Evolutionary conservation across 2,329 filamentous ascomycete species (phyloP).

Genomic region (Ascochyta fabae): DNA sequence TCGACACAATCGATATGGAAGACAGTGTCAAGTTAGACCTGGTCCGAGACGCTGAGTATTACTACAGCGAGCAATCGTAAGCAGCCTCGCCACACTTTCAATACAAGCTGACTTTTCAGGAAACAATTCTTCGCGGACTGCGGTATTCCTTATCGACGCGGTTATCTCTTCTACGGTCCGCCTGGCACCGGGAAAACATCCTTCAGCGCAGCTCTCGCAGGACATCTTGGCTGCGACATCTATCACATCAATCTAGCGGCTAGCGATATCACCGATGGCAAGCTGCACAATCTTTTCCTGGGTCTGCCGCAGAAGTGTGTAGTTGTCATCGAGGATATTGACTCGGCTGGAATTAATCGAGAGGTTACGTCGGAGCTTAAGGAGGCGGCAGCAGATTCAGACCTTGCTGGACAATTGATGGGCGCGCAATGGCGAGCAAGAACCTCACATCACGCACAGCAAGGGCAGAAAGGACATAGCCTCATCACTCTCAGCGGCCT

Average conservation of each 20-base stretch:
- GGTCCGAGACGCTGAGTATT: slow-evolving; percentile 46
- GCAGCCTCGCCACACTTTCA: not conserved
- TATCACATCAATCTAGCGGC: slow-evolving; percentile 47
- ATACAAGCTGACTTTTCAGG: not conserved
- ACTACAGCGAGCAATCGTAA: slow-evolving; percentile 42
- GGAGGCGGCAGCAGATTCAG: not conserved
- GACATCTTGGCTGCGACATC: slow-evolving; percentile 48
- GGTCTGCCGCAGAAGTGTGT: slow-evolving; percentile 47
- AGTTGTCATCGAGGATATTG: slow-evolving; percentile 52
- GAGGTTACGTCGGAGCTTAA: slow-evolving; percentile 14
- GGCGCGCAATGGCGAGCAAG: slow-evolving; percentile 14
- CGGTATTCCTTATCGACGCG: slow-evolving; percentile 44
- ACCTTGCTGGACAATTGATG: slow-evolving; percentile 3
- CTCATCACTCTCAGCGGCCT: slow-evolving; percentile 68
- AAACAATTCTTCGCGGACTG: slow-evolving; percentile 44
- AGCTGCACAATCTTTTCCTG: slow-evolving; percentile 40
- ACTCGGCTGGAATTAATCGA: slow-evolving; percentile 44
- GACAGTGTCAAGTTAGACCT: slow-evolving; percentile 36
- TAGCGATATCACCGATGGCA: slow-evolving; percentile 36
- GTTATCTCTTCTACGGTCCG: slow-evolving; percentile 51
- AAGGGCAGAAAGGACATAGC: slow-evolving; percentile 12
- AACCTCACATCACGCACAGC: not conserved
- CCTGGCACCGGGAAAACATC: slow-evolving; percentile 52
- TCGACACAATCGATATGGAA: slow-evolving; percentile 44
- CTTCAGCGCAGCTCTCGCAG: slow-evolving; percentile 48